Percentiles rank a stretch among this genome's conserved stretches.
Evolutionary conservation across 768 basidiomycete species (phyloP).

Genomic region (Amanita muscaria): DNA sequence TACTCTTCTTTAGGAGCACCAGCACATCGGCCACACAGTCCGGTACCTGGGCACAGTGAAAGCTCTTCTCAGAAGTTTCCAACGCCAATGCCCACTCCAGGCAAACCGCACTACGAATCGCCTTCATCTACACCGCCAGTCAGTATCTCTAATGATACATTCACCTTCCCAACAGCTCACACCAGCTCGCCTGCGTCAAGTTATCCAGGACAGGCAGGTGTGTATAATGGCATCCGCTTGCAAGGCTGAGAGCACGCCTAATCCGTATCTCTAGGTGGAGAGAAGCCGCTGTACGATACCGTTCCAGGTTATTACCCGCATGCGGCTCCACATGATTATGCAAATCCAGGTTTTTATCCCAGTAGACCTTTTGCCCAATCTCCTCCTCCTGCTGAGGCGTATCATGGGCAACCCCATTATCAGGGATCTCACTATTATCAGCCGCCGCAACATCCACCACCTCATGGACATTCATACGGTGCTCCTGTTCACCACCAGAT

Average conservation of each 20-base stretch:
- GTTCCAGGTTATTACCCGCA: conserved; percentile 18
- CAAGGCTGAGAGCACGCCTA: not conserved
- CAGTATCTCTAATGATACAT: not conserved
- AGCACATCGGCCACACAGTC: conserved; percentile 1
- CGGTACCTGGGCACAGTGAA: no score
- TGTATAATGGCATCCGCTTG: not conserved
- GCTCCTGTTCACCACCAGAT: not conserved
- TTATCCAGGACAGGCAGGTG: not conserved
- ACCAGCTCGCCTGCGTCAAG: not conserved
- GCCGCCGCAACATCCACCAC: not conserved
- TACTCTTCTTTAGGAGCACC: conserved; percentile 5
- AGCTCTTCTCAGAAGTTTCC: not conserved
- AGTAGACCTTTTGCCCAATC: not conserved
- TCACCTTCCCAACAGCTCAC: not conserved
- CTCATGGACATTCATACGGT: not conserved
- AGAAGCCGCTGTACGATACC: conserved; percentile 9
- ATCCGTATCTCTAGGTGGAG: conserved; percentile 5
- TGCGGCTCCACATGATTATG: conserved; percentile 11
- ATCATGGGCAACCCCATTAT: not conserved
- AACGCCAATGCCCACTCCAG: not conserved
- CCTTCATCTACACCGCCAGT: not conserved
- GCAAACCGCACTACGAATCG: not conserved
- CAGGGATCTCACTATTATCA: not conserved
- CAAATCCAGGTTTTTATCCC: no score
- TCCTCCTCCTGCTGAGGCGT: not conserved